Evolutionary conservation across 805 yeast species (phyloP).

Genomic region (Teunomyces lycoperdinae): DNA sequence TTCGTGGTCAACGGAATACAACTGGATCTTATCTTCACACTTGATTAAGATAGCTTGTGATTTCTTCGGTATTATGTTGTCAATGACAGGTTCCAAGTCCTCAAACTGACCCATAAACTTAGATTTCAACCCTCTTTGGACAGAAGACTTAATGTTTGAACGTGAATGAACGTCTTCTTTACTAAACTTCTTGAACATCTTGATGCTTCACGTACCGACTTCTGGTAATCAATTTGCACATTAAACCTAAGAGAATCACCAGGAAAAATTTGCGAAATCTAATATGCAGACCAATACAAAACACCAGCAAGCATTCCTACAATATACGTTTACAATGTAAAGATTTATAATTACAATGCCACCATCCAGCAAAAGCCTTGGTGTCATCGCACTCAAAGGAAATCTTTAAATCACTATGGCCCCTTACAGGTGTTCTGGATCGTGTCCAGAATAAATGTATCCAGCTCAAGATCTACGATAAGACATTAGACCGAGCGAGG

Average conservation of each 20-base stretch:
- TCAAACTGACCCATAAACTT: slow-evolving; percentile 75
- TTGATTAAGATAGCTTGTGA: slow-evolving; percentile 75
- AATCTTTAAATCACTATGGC: slow-evolving; percentile 38
- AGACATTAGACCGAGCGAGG: slow-evolving; percentile 45
- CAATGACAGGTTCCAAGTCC: slow-evolving; percentile 70
- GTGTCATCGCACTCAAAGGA: slow-evolving; percentile 47
- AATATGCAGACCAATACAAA: background rate
- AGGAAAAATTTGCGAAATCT: background rate
- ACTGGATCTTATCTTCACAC: slow-evolving; percentile 85
- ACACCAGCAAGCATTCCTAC: background rate
- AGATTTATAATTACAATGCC: slow-evolving; percentile 47
- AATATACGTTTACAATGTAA: slow-evolving; percentile 19
- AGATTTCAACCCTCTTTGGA: slow-evolving; percentile 82
- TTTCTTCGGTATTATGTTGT: slow-evolving; percentile 84
- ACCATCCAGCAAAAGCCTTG: slow-evolving; percentile 37
- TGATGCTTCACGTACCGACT: background rate
- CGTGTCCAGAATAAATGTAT: slow-evolving; percentile 17
- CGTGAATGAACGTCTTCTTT: slow-evolving; percentile 87
- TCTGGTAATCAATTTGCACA: background rate
- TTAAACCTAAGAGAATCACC: background rate
- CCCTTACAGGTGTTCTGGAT: slow-evolving; percentile 27
- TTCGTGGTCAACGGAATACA: slow-evolving; percentile 70
- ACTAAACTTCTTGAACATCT: slow-evolving; percentile 63
- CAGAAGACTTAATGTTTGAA: slow-evolving; percentile 89
- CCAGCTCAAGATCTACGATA: slow-evolving; percentile 45